A percentile compares a stretch with the other conserved stretches of the same genome.
phyloP scores from a whole-genome alignment of 352 stramenopile species.

The Phytophthora kernoviae region DNA sequence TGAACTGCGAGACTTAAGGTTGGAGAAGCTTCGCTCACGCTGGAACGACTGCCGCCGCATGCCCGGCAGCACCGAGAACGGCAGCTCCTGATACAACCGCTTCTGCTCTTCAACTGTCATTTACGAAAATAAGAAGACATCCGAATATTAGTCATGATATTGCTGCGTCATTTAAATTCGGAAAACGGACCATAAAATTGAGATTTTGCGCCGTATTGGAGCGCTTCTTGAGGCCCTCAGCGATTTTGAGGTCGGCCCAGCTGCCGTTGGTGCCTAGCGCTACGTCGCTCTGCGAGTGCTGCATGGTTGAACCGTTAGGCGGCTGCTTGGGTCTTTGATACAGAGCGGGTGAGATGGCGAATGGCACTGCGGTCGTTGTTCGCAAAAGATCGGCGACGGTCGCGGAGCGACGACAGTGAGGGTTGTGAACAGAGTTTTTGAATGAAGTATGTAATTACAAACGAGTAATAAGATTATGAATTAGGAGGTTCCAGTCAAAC shows the following conservation, averaged over 20 bases:
- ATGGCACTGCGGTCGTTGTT: conserved; percentile 24
- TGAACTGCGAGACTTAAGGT: conserved; percentile 63
- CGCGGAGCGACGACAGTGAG: conserved; percentile 32
- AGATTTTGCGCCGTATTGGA: conserved; percentile 82
- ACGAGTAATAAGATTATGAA: no score
- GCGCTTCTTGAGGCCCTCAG: conserved; percentile 76
- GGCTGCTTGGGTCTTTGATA: neutral
- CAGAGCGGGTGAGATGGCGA: conserved; percentile 23
- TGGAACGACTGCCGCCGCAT: conserved; percentile 79
- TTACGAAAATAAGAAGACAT: no score
- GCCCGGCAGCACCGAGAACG: conserved; percentile 70
- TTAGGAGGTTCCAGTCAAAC: no score
- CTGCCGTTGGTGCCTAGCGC: conserved; percentile 66
- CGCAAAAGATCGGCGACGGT: conserved; percentile 28
- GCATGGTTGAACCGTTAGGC: conserved; percentile 32
- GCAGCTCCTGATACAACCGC: conserved; percentile 73
- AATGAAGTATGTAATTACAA: no score
- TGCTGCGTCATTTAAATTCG: neutral
- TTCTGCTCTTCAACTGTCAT: conserved; percentile 69
- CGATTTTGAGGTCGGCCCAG: conserved; percentile 71
- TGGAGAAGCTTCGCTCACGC: conserved; percentile 73
- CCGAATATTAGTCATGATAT: no score
- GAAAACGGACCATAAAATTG: conserved; percentile 70
- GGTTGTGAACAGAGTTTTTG: no score
- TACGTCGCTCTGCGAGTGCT: conserved; percentile 76